Conservation (phyloP, 306 rosid genomes). For the Cyamopsis tetragonoloba region DNA sequence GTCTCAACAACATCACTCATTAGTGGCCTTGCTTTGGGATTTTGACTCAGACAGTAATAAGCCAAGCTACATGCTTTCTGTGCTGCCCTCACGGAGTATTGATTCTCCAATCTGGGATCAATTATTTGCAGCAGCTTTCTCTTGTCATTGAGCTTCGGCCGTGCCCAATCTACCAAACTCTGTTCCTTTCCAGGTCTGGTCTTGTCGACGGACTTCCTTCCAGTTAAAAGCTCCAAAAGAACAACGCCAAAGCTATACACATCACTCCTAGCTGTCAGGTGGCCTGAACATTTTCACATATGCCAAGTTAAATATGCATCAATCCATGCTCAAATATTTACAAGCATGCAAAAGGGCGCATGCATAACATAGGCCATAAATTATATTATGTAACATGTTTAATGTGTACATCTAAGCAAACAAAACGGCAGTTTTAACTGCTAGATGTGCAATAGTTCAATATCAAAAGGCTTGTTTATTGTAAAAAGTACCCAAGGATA, state of each 20-base stretch:
- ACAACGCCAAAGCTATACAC: constrained; percentile 98
- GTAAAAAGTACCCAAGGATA: background rate
- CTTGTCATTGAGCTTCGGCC: constrained; percentile 97
- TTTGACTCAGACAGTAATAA: constrained; percentile 95
- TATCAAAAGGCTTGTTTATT: background rate
- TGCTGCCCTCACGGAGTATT: constrained; percentile 92
- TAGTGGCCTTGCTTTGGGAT: constrained; percentile 99
- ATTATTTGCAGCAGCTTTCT: constrained; percentile 92
- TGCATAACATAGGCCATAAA: background rate
- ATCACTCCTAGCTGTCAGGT: constrained; percentile 96
- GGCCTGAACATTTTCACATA: constrained; percentile 63
- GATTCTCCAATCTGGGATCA: constrained; percentile 91
- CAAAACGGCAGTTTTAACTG: background rate
- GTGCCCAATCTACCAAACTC: constrained; percentile 98
- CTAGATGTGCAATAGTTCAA: background rate
- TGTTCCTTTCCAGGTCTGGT: constrained; percentile 95
- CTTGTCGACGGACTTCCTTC: constrained; percentile 91
- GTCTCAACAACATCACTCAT: constrained; percentile 99
- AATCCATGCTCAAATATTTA: constrained; percentile 9
- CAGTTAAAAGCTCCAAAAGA: constrained; percentile 95
- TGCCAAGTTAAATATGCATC: constrained; percentile 24
- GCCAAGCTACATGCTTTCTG: constrained; percentile 99
- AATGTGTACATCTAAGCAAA: background rate
- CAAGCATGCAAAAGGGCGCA: background rate
- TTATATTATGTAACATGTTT: constrained; percentile 7